Conservation (phyloP, 768 basidiomycete genomes). For the Kwoniella mangroviensis region DNA sequence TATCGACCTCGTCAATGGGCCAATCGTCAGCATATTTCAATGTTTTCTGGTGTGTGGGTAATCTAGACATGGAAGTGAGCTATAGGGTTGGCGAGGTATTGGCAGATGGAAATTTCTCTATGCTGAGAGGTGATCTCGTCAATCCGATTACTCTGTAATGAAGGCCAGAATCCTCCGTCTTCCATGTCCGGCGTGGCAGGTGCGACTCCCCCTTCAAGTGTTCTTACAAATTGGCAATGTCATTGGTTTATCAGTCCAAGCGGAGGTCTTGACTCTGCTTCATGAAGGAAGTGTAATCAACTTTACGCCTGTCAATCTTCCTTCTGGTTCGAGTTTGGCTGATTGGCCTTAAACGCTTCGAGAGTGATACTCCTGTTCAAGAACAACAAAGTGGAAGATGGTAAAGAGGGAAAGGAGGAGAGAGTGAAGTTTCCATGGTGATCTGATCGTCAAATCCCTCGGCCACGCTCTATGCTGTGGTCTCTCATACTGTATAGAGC, state of each 20-base stretch:
- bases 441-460: background rate
- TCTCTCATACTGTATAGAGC: too few relatives aligned
- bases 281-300: conserved; percentile 29
- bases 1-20: background rate
- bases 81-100: too few relatives aligned
- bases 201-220: conserved; percentile 47
- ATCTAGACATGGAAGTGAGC: too few relatives aligned
- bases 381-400: background rate
- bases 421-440: background rate
- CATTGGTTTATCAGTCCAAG: conserved; percentile 66
- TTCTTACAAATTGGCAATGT: conserved; percentile 42
- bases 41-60: background rate
- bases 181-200: conserved; percentile 52
- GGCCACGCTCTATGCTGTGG: too few relatives aligned
- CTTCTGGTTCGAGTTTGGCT: conserved; percentile 41
- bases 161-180: too few relatives aligned
- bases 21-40: background rate
- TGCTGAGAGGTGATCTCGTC: too few relatives aligned
- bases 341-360: conserved; percentile 24
- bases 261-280: conserved; percentile 42
- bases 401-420: background rate
- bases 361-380: conserved; percentile 16
- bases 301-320: conserved; percentile 35
- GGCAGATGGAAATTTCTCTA: too few relatives aligned
- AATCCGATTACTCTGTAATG: too few relatives aligned